phyloP scores from a whole-genome alignment of 208 protist genomes.

The Acanthamoeba castellanii region DNA sequence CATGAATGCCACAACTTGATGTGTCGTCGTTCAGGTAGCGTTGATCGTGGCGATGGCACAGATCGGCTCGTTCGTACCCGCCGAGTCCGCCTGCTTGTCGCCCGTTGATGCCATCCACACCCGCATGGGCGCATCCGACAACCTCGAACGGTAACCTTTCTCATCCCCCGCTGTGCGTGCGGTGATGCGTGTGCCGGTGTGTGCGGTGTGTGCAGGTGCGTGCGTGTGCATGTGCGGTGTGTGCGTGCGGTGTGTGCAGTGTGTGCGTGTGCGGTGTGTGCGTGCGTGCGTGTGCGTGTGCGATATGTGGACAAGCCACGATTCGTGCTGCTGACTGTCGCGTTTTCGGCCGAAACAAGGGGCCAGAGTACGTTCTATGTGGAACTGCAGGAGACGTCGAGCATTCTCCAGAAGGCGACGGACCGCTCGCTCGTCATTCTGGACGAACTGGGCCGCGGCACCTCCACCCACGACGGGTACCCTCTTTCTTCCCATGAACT shows the following conservation, averaged over 20 bases:
- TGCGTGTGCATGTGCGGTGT: too few relatives aligned
- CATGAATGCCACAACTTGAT: not conserved
- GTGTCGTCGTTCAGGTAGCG: constrained; percentile 50
- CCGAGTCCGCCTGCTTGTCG: constrained; percentile 28
- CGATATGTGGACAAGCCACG: not conserved
- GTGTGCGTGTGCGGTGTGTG: not conserved
- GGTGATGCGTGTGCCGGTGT: not conserved
- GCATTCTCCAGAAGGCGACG: constrained; percentile 83
- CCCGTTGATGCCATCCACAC: constrained; percentile 84
- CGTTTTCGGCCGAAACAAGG: constrained; percentile 39
- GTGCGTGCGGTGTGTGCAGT: too few relatives aligned
- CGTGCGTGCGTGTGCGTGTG: not conserved
- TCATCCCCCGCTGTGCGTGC: not conserved
- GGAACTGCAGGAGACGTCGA: constrained; percentile 85
- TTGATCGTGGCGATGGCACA: constrained; percentile 85
- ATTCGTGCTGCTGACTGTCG: not conserved
- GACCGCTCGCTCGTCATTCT: constrained; percentile 85
- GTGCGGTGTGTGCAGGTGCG: too few relatives aligned
- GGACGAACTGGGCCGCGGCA: constrained; percentile 89
- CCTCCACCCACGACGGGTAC: constrained; percentile 88
- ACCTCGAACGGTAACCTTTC: constrained; percentile 50
- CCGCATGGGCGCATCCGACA: constrained; percentile 87
- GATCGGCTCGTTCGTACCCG: constrained; percentile 85
- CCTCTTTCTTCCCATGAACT: too few relatives aligned
- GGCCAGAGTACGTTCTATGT: constrained; percentile 89